A percentile compares a stretch with the other conserved stretches of the same genome.
These are phyloP conservation scores for Lipomyces mesembrius DNA, from an alignment of 805 yeast genomes.

Conservation along the genomic window DNA sequence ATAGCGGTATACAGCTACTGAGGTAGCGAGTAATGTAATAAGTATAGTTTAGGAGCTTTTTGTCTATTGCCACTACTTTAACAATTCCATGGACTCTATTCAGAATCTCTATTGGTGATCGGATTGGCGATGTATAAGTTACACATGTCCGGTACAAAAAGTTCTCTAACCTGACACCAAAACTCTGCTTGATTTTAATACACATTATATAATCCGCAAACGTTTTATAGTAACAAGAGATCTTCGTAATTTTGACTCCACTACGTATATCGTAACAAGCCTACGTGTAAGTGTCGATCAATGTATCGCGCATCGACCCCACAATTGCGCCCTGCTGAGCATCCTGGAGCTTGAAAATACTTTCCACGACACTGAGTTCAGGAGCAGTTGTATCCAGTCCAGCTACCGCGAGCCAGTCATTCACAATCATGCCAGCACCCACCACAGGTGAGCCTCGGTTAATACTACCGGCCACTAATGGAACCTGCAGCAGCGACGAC, in stretches of 20 bases:
- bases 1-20: background rate
- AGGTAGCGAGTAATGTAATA: no score
- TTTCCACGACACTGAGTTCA: slow-evolving; percentile 93
- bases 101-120: no score
- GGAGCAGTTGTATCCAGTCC: slow-evolving; percentile 99
- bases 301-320: slow-evolving; percentile 85
- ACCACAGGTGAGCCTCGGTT: slow-evolving; percentile 97
- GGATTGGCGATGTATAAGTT: background rate
- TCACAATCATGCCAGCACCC: slow-evolving; percentile 98
- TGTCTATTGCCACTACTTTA: background rate
- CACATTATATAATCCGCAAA: background rate
- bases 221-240: background rate
- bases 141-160: background rate
- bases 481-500: slow-evolving; percentile 92
- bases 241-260: background rate
- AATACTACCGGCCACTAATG: slow-evolving; percentile 97
- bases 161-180: background rate
- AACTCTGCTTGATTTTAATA: background rate
- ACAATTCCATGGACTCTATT: background rate
- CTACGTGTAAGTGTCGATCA: slow-evolving; percentile 87
- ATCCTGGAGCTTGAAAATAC: slow-evolving; percentile 91
- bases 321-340: slow-evolving; percentile 86
- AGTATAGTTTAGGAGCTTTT: background rate
- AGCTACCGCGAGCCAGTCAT: slow-evolving; percentile 96
- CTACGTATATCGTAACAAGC: background rate